Evolutionary conservation across 257 asterid species (phyloP), one percentile per base, ranked within the genome.

Genomic region (Nicotiana paniculata): DNA sequence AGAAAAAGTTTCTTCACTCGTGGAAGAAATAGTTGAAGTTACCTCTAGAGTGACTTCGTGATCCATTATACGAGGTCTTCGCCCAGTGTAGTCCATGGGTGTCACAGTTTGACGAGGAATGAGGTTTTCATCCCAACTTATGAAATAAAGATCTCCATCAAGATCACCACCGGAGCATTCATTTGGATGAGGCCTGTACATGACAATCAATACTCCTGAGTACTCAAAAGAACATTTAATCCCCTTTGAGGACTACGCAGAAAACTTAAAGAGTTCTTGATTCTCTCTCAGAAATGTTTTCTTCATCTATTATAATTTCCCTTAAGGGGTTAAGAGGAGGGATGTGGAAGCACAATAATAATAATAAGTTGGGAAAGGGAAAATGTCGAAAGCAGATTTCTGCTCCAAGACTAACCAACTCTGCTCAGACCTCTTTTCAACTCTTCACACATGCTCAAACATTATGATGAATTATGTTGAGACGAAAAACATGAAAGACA

Each of bases 121-220:
- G 59, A 96, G 91, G 82, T 64, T 88, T 84, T 87, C 81, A 53
- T 94, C 99, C 99, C 98, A 96, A 91, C 99, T 94, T 77, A 96
- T 83, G 53, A 94, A 96, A 85, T 96, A 96, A 33, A 90, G 86
- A 85, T 96, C 99, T 54, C 99, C 99, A 83, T 96, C 99, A 80
- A 96, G 98, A 87, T 96, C 99, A 69, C 99, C 99, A 72, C 99
- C 98, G 10, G 99, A 95, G 88, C 99, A 95, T 91, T 95, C 99
- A 82, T 91, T 95, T 28, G 99, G 98, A 84, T 95, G 99, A 85
- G 99, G 99, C 97, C 99, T 93, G 92, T 67, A 86, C 84, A 80
- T 80, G 77, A 65, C 21, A 58, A 18, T 51, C 79, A 75, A 24
- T 51, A 16, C 16, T 75, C 37, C 3, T 74, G 63, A 75, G 46